These are phyloP conservation scores for Scopulariopsis brevicaulis DNA, from an alignment of 2,329 filamentous ascomycete genomes.

Conservation along the genomic window DNA sequence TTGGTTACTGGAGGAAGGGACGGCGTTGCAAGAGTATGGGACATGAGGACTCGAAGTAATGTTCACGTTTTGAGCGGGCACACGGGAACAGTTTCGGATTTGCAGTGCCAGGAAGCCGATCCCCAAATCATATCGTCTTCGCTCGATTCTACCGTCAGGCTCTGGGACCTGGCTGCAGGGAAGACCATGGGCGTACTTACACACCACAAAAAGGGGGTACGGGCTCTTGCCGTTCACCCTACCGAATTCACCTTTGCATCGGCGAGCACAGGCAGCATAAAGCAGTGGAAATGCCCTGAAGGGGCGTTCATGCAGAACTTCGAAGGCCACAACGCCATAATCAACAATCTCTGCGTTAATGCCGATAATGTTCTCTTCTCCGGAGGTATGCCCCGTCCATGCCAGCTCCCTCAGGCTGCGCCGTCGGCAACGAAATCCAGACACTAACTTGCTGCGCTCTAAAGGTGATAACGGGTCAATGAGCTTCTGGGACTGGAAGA, in stretches of 20 bases:
- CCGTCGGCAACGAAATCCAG: not conserved
- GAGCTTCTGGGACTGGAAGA: constrained; percentile 99
- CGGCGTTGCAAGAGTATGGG: constrained; percentile 91
- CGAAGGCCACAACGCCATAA: constrained; percentile 89
- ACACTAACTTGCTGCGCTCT: not conserved
- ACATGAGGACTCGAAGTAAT: constrained; percentile 94
- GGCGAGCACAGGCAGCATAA: constrained; percentile 86
- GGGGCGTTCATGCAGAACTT: constrained; percentile 99
- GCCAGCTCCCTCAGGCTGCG: not conserved
- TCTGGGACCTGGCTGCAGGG: constrained; percentile 93
- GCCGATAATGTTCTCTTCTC: constrained; percentile 93
- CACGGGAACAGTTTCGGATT: constrained; percentile 77
- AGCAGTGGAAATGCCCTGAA: constrained; percentile 98
- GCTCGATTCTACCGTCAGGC: constrained; percentile 77
- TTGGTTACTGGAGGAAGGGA: constrained; percentile 91
- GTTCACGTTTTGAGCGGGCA: constrained; percentile 89
- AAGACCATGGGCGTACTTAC: constrained; percentile 95
- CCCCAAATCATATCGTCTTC: constrained; percentile 93
- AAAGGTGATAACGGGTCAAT: constrained; percentile 82
- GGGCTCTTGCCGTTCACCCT: constrained; percentile 74
- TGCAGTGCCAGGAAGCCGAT: constrained; percentile 91
- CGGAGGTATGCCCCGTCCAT: constrained; percentile 39
- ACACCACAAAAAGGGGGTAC: constrained; percentile 96
- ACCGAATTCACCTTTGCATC: constrained; percentile 93
- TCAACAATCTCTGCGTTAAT: constrained; percentile 89